Percentiles rank a stretch among this genome's conserved stretches.
These are phyloP conservation scores for Colletotrichum spaethianum DNA, from an alignment of 2,329 filamentous ascomycete species.

Conservation along the genomic window DNA sequence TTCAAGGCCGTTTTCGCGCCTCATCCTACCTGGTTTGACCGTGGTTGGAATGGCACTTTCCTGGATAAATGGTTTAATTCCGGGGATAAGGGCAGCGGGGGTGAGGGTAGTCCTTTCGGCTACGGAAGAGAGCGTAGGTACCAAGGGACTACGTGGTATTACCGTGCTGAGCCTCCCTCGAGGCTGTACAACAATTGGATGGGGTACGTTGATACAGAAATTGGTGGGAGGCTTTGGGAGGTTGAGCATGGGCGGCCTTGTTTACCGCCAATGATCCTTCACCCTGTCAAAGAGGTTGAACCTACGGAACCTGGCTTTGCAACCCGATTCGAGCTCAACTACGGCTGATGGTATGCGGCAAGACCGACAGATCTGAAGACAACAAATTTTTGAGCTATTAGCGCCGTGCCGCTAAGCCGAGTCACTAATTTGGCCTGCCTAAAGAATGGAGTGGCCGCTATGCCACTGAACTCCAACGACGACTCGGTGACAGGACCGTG, in stretches of 20 bases:
- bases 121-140: conserved; percentile 72
- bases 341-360: conserved; percentile 48
- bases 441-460: no score
- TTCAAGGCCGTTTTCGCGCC: conserved; percentile 84
- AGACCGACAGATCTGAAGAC: background rate
- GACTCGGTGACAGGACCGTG: no score
- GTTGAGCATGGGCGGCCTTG: conserved; percentile 68
- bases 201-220: conserved; percentile 69
- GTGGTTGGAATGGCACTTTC: conserved; percentile 73
- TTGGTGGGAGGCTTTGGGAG: conserved; percentile 71
- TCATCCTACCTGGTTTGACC: conserved; percentile 85
- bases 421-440: no score
- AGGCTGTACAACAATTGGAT: conserved; percentile 75
- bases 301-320: conserved; percentile 62
- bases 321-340: conserved; percentile 55
- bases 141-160: conserved; percentile 74
- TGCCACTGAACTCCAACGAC: no score
- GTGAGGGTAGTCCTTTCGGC: conserved; percentile 70
- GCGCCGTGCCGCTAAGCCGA: no score
- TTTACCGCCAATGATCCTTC: conserved; percentile 71
- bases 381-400: no score
- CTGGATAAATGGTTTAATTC: conserved; percentile 73
- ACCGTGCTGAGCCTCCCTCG: conserved; percentile 69
- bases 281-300: conserved; percentile 71
- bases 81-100: conserved; percentile 68